These are phyloP conservation scores for Periconia sp. DNA, from an alignment of 2,329 filamentous ascomycete genomes.

Conservation along the genomic window DNA sequence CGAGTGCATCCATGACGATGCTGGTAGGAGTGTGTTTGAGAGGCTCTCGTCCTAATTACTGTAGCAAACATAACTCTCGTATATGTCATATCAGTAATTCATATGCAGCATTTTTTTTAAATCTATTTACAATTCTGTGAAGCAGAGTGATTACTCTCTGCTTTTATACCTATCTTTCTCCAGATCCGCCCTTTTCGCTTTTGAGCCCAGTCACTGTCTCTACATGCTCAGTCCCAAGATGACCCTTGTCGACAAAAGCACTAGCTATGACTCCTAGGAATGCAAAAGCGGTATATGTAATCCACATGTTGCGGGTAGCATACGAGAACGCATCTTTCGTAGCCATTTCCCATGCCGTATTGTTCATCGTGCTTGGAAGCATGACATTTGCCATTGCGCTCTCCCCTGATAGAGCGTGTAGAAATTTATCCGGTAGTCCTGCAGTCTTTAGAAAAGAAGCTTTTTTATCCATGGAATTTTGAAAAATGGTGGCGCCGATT, in stretches of 20 bases:
- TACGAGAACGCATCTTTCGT: slow-evolving; percentile 52
- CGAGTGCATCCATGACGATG: slow-evolving; percentile 14
- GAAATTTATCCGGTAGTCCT: slow-evolving; percentile 57
- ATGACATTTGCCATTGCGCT: slow-evolving; percentile 67
- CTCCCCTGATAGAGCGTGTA: slow-evolving; percentile 60
- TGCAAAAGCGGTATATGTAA: slow-evolving; percentile 51
- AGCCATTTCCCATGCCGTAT: slow-evolving; percentile 50
- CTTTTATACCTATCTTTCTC: no score
- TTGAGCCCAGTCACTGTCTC: slow-evolving; percentile 56
- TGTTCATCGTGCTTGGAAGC: slow-evolving; percentile 58
- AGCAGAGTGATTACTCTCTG: no score
- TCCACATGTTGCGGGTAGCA: slow-evolving; percentile 56
- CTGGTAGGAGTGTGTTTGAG: slow-evolving; percentile 5
- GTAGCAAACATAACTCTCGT: no score
- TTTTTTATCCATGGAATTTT: slow-evolving; percentile 66
- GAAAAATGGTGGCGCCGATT: slow-evolving; percentile 58
- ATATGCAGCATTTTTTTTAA: no score
- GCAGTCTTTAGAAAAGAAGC: slow-evolving; percentile 52
- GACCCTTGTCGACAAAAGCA: slow-evolving; percentile 46
- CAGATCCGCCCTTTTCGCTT: slow-evolving; percentile 26
- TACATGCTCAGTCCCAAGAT: slow-evolving; percentile 50
- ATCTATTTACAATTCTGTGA: no score
- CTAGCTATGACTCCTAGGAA: slow-evolving; percentile 46
- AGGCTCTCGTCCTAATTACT: no score
- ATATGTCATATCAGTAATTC: no score